Evolutionary conservation across 2,329 filamentous ascomycete species (phyloP), one percentile per base, ranked within the genome.

Genomic region (Penicillium sp.): DNA sequence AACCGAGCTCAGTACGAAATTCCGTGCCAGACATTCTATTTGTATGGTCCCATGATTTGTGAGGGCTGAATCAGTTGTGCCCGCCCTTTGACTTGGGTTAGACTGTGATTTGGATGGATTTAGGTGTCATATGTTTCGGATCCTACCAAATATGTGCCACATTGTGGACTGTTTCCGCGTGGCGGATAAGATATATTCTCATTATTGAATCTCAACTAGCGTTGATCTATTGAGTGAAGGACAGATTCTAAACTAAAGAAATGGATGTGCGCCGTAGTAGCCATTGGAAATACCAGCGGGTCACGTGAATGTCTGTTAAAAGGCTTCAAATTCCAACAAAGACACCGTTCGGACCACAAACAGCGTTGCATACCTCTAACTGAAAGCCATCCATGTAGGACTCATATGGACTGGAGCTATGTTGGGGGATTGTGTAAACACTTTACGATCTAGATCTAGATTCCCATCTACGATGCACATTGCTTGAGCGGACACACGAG

Each of bases 131-230:
- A n/a, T 36, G 13, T 43, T 19, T 28, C 8, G 51, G 48, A 56
- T 55, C 83, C 66, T 79, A 90, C 88, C 89, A 92, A 55, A 90
- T 75, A 51, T 87, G 83, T 36, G 88, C 88, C 54, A 94, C 88
- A 72, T 96, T 96, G 75, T 96, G 90, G 61, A 95, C 89, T 14
- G 91, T 93, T 77, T 96, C 92, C 68, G 88, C 92, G 79, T 96
- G 92, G 52, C 92, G 87, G 66, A 96, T 85, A 65, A 96, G 81
- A 66, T 92, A 86, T 51, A 96, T 72, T 67, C 81, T 82, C 83
- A 88, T 84, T 39, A 10, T 40, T 34, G 14, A 13, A 19, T 9
- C 10, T 16, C n/a, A n/a, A n/a, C n/a, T n/a, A 14, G 33, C 5
- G 14, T 36, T 36, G 5, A 18, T 3, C 4, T 36, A 7, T 16